Evolutionary conservation across 306 rosid species (phyloP).

Genomic region (Castanea crenata): DNA sequence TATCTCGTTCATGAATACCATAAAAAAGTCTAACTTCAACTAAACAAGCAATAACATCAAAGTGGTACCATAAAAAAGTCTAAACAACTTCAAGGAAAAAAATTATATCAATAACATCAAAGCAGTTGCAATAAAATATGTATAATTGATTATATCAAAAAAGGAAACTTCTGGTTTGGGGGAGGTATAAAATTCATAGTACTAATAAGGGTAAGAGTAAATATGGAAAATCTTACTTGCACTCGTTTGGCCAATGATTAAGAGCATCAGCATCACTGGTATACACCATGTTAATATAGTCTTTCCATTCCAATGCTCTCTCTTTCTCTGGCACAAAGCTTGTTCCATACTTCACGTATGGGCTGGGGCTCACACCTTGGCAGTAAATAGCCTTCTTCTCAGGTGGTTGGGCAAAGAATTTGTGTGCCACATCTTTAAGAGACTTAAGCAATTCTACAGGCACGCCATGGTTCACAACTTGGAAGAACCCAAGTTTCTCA

Average conservation of each 20-base stretch:
- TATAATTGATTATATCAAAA: too few species aligned
- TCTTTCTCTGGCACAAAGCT: slow-evolving; percentile 74
- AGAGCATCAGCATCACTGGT: slow-evolving; percentile 54
- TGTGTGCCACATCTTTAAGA: slow-evolving; percentile 44
- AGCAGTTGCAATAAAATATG: too few species aligned
- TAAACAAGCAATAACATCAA: too few species aligned
- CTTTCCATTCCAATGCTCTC: slow-evolving; percentile 66
- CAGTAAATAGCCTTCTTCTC: slow-evolving; percentile 37
- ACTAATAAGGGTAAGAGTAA: too few species aligned
- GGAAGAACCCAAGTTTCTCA: slow-evolving; percentile 59
- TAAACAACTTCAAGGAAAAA: too few species aligned
- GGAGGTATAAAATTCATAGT: not conserved
- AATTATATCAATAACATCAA: too few species aligned
- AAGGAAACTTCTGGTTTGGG: too few species aligned
- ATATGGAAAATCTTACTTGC: slow-evolving; percentile 42
- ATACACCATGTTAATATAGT: slow-evolving; percentile 50
- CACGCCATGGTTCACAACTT: slow-evolving; percentile 62
- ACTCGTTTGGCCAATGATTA: slow-evolving; percentile 45
- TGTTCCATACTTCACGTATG: slow-evolving; percentile 46
- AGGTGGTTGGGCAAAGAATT: slow-evolving; percentile 41
- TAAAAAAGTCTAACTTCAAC: too few species aligned
- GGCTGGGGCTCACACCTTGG: slow-evolving; percentile 40
- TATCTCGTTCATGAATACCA: too few species aligned
- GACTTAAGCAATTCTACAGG: slow-evolving; percentile 44
- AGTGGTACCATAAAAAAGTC: too few species aligned